Evolutionary conservation across 2,329 filamentous ascomycete genomes (phyloP).

Genomic region (Curvularia verruculosa): DNA sequence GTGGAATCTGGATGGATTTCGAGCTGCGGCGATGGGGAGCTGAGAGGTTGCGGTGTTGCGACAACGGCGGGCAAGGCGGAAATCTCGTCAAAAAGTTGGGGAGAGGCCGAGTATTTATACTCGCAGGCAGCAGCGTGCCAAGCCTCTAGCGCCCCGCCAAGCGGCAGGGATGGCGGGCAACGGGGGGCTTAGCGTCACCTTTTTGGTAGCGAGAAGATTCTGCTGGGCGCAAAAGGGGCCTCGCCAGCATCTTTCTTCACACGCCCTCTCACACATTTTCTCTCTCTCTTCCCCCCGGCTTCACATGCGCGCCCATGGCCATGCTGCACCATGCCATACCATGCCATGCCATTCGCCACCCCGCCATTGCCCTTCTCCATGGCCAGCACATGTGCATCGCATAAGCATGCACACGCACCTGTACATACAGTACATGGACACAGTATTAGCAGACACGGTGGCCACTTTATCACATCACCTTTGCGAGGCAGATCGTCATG

Average conservation of each 20-base stretch:
- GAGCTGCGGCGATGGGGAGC: constrained; percentile 36
- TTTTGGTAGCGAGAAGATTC: constrained; percentile 40
- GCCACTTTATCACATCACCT: no score
- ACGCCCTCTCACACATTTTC: constrained; percentile 14
- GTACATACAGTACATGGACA: no score
- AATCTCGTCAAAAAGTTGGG: constrained; percentile 36
- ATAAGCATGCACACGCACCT: no score
- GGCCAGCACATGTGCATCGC: not conserved
- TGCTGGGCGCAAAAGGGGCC: constrained; percentile 33
- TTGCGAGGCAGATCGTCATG: constrained; percentile 13
- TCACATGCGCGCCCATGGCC: no score
- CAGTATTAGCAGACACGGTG: not conserved
- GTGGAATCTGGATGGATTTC: constrained; percentile 34
- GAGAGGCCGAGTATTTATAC: constrained; percentile 35
- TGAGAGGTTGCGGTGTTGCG: constrained; percentile 34
- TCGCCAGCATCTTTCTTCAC: constrained; percentile 18
- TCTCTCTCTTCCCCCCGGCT: no score
- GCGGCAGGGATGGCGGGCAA: constrained; percentile 10
- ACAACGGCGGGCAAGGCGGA: constrained; percentile 38
- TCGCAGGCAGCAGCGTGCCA: constrained; percentile 18
- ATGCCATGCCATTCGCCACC: not conserved
- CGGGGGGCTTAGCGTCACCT: constrained; percentile 23
- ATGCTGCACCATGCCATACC: no score
- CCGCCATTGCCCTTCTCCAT: not conserved
- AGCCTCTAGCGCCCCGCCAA: constrained; percentile 19